Evolutionary conservation across 352 stramenopile species (phyloP).

Genomic region (Globisporangium camurandrum): DNA sequence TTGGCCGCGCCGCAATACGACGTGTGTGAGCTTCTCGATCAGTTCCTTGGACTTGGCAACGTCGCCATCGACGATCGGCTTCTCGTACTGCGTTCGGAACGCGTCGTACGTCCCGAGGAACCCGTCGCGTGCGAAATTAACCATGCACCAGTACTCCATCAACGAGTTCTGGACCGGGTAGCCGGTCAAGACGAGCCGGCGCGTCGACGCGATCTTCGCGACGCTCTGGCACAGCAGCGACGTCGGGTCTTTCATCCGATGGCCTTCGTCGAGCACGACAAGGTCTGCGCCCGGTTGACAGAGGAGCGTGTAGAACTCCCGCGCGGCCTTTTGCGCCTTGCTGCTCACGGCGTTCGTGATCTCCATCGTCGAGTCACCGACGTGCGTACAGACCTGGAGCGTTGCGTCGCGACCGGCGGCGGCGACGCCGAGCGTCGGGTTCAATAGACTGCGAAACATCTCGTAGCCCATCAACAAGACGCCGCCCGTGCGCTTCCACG

Average conservation of each 20-base stretch:
- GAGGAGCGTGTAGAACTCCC: conserved; percentile 43
- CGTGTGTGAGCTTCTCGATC: conserved; percentile 48
- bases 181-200: conserved; percentile 88
- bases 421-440: conserved; percentile 35
- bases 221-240: conserved; percentile 81
- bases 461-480: conserved; percentile 86
- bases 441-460: conserved; percentile 82
- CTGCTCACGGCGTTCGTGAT: conserved; percentile 38
- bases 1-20: conserved; percentile 71
- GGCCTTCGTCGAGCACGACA: conserved; percentile 84
- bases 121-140: conserved; percentile 76
- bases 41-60: conserved; percentile 46
- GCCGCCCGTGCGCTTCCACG: conserved; percentile 68
- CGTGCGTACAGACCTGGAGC: conserved; percentile 59
- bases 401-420: conserved; percentile 26
- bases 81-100: conserved; percentile 73
- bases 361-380: conserved; percentile 61
- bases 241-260: conserved; percentile 82
- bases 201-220: conserved; percentile 59
- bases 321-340: conserved; percentile 45
- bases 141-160: conserved; percentile 89
- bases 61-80: conserved; percentile 76
- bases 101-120: conserved; percentile 69
- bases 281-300: conserved; percentile 64
- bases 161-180: conserved; percentile 95